Conservation (phyloP, 2,329 filamentous ascomycete genomes). For the Aspergillus sergii region DNA sequence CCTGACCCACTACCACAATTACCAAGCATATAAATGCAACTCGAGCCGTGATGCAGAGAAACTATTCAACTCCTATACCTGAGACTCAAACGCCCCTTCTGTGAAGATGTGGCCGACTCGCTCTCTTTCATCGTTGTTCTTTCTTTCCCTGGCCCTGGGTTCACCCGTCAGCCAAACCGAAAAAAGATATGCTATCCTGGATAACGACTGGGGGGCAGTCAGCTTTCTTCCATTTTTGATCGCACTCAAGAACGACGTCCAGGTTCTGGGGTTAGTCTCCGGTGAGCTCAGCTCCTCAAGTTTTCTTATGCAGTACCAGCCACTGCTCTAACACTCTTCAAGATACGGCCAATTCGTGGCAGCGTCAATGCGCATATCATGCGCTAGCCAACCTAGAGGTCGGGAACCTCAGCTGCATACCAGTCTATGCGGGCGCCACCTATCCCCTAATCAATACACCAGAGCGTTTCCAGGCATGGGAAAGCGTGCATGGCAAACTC, state of each 20-base stretch:
- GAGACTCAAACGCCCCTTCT: no score
- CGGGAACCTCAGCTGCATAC: conserved; percentile 52
- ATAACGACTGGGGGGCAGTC: conserved; percentile 51
- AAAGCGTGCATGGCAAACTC: conserved; percentile 47
- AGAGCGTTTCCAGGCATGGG: conserved; percentile 48
- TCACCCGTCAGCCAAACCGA: conserved; percentile 6
- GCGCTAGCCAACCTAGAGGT: conserved; percentile 51
- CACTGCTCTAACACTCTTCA: conserved; percentile 9
- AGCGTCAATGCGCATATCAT: conserved; percentile 49
- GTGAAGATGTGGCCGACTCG: background rate
- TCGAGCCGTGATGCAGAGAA: background rate
- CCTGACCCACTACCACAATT: background rate
- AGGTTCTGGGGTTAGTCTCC: conserved; percentile 46
- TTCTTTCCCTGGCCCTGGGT: background rate
- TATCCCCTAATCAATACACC: conserved; percentile 53
- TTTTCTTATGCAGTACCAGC: background rate
- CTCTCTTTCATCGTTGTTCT: background rate
- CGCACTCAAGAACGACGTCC: conserved; percentile 48
- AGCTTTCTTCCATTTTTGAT: conserved; percentile 50
- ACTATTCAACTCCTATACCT: background rate
- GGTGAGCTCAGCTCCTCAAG: conserved; percentile 13
- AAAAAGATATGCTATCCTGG: conserved; percentile 43
- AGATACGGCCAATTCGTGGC: conserved; percentile 51
- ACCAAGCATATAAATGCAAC: background rate
- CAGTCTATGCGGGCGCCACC: conserved; percentile 50